Conservation (phyloP, 495 filamentous ascomycete species). For the Aspergillus conjunctus region DNA sequence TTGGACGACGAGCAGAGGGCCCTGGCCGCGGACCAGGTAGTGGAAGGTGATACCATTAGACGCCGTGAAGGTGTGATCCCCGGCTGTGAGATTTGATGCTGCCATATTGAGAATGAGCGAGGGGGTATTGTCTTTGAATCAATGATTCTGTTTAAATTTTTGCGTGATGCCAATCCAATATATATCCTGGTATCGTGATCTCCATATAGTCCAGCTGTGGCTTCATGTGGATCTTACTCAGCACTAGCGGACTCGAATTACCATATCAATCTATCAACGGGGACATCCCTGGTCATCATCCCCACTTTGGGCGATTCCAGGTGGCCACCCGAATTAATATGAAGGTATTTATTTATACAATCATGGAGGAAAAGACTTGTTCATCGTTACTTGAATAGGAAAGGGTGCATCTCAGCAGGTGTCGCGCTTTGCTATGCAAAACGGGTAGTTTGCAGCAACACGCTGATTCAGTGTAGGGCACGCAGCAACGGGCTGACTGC, state of each 20-base stretch:
- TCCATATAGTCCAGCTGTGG: not conserved
- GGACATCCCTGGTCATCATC: too few species aligned
- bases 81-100: not conserved
- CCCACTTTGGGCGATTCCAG: too few species aligned
- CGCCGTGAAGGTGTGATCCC: not conserved
- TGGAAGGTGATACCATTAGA: slow-evolving; percentile 11
- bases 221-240: not conserved
- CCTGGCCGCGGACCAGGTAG: slow-evolving; percentile 8
- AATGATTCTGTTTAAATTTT: not conserved
- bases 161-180: not conserved
- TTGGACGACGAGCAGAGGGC: slow-evolving; percentile 9
- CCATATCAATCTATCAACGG: too few species aligned
- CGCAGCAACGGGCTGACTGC: too few species aligned
- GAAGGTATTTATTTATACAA: too few species aligned
- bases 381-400: too few species aligned
- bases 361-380: too few species aligned
- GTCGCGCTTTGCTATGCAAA: too few species aligned
- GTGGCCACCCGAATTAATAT: too few species aligned
- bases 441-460: too few species aligned
- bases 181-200: not conserved
- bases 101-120: not conserved
- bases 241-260: not conserved
- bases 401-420: too few species aligned
- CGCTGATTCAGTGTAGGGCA: too few species aligned
- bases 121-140: not conserved